These are phyloP conservation scores for Penicillium coprophilum DNA, from an alignment of 495 filamentous ascomycete species.

Conservation along the genomic window DNA sequence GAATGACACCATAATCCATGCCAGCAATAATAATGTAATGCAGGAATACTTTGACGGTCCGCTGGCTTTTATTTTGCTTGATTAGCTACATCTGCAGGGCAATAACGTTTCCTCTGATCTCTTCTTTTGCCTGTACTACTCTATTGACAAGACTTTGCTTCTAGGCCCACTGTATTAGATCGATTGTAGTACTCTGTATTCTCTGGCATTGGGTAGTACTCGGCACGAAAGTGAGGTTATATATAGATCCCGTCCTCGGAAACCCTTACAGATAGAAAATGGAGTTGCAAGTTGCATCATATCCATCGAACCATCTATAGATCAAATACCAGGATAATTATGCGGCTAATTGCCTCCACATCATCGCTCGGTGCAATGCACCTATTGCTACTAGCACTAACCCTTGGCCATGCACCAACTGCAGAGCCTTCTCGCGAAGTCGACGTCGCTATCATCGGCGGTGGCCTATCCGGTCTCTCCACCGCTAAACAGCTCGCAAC, in stretches of 20 bases:
- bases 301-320: too few species aligned
- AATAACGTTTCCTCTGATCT: too few species aligned
- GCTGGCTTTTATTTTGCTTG: background rate
- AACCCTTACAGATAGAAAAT: background rate
- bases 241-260: background rate
- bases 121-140: background rate
- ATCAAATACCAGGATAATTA: background rate
- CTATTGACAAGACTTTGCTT: background rate
- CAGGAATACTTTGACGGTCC: background rate
- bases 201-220: background rate
- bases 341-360: background rate
- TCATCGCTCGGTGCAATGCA: background rate
- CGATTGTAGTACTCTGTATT: background rate
- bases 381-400: background rate
- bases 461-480: constrained; percentile 22
- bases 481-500: constrained; percentile 18
- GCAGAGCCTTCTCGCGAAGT: background rate
- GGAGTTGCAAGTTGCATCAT: background rate
- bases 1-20: background rate
- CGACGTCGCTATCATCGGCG: constrained; percentile 24
- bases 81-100: background rate
- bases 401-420: background rate
- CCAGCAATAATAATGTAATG: background rate
- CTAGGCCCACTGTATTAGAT: background rate
- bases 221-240: background rate